Conservation (phyloP, 345 rosid genomes). For the Brassica cretica region DNA sequence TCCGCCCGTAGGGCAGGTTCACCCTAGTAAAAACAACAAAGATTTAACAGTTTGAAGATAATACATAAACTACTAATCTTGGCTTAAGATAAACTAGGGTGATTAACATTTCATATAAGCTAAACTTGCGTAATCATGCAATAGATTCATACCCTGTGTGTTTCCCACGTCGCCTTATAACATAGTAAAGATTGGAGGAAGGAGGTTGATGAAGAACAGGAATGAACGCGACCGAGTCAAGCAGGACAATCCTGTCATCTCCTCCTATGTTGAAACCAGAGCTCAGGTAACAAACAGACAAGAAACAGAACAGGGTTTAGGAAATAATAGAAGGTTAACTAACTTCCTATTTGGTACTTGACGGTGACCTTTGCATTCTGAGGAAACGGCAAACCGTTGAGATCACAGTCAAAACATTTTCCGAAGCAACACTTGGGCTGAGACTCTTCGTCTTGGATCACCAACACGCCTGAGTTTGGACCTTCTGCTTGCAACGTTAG, state of each 20-base stretch:
- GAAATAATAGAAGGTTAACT: slow-evolving; percentile 12
- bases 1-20: too few species aligned
- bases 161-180: slow-evolving; percentile 39
- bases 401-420: slow-evolving; percentile 23
- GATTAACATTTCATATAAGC: too few species aligned
- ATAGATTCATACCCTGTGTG: slow-evolving; percentile 39
- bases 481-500: slow-evolving; percentile 50
- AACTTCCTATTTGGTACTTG: slow-evolving; percentile 22
- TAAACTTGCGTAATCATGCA: not conserved
- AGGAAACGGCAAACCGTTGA: slow-evolving; percentile 56
- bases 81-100: too few species aligned
- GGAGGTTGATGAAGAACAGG: slow-evolving; percentile 58
- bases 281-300: not conserved
- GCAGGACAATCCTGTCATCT: slow-evolving; percentile 26
- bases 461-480: slow-evolving; percentile 59
- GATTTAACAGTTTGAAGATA: not conserved
- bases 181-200: slow-evolving; percentile 54
- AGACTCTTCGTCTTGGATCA: slow-evolving; percentile 63
- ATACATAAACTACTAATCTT: too few species aligned
- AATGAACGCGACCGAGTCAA: slow-evolving; percentile 40
- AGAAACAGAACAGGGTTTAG: not conserved
- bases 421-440: slow-evolving; percentile 53
- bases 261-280: slow-evolving; percentile 8
- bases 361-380: slow-evolving; percentile 50
- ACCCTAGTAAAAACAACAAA: not conserved